Percentiles rank a stretch among this genome's conserved stretches.
Evolutionary conservation across 2,329 filamentous ascomycete genomes (phyloP).

Genomic region (Pyrenochaeta sp.): DNA sequence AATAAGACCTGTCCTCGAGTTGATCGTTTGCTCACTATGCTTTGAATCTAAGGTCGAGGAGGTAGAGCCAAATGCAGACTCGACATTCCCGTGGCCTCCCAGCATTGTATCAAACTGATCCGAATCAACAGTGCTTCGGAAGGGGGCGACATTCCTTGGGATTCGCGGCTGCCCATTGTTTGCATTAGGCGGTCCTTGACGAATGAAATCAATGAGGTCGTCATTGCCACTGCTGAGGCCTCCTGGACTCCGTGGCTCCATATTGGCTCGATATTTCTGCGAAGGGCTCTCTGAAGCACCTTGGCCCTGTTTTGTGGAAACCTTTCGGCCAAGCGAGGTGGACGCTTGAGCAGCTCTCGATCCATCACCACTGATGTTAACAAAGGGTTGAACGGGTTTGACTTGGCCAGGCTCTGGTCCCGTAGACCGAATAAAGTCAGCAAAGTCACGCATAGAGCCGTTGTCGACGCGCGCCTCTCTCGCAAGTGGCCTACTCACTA

Average conservation of each 20-base stretch:
- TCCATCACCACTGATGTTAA: slow-evolving; percentile 29
- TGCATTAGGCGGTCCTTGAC: slow-evolving; percentile 75
- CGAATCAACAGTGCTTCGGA: slow-evolving; percentile 84
- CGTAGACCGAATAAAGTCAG: slow-evolving; percentile 87
- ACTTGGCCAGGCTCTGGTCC: slow-evolving; percentile 60
- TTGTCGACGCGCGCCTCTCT: slow-evolving; percentile 75
- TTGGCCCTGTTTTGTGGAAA: slow-evolving; percentile 31
- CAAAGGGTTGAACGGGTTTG: slow-evolving; percentile 44
- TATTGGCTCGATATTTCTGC: slow-evolving; percentile 37
- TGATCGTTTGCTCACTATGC: slow-evolving; percentile 67
- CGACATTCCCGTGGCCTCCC: slow-evolving; percentile 39
- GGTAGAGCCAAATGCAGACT: slow-evolving; percentile 45
- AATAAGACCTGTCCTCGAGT: slow-evolving; percentile 76
- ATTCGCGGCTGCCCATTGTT: slow-evolving; percentile 72
- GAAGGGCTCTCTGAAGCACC: slow-evolving; percentile 30
- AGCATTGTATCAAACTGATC: slow-evolving; percentile 68
- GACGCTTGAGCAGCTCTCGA: slow-evolving; percentile 27
- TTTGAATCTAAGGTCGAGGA: slow-evolving; percentile 46
- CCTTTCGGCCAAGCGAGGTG: slow-evolving; percentile 37
- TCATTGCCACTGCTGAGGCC: slow-evolving; percentile 73
- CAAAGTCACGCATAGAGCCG: slow-evolving; percentile 81
- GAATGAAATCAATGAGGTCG: slow-evolving; percentile 94
- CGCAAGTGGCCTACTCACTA: slow-evolving; percentile 54
- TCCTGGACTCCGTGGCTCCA: slow-evolving; percentile 70
- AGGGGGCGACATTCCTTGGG: slow-evolving; percentile 82